Evolutionary conservation across 2,329 filamentous ascomycete genomes (phyloP).

Genomic region (Periglandula ipomoeae): DNA sequence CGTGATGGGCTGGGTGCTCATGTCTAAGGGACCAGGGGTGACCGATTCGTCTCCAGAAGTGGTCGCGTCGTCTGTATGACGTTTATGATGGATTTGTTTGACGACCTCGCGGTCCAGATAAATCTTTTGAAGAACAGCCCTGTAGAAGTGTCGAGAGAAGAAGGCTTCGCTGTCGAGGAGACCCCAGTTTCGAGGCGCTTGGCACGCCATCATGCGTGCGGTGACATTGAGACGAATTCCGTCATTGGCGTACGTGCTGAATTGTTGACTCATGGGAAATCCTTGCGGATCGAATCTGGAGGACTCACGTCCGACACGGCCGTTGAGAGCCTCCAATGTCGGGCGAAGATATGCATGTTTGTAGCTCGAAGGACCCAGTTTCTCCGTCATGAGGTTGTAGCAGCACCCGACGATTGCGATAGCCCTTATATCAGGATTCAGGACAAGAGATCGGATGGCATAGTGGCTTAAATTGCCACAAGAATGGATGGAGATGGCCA

Average conservation of each 20-base stretch:
- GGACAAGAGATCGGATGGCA: slow-evolving; percentile 73
- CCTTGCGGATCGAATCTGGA: slow-evolving; percentile 76
- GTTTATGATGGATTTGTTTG: slow-evolving; percentile 40
- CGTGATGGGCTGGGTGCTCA: slow-evolving; percentile 69
- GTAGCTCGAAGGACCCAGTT: slow-evolving; percentile 76
- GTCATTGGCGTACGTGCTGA: slow-evolving; percentile 47
- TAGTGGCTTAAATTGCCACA: slow-evolving; percentile 97
- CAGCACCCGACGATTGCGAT: slow-evolving; percentile 96
- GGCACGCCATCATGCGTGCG: slow-evolving; percentile 94
- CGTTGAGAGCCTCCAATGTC: slow-evolving; percentile 56
- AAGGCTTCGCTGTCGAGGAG: slow-evolving; percentile 71
- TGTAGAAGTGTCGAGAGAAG: slow-evolving; percentile 89
- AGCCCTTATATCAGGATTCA: slow-evolving; percentile 79
- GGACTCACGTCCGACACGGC: slow-evolving; percentile 58
- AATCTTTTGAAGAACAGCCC: slow-evolving; percentile 83
- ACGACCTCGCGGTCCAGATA: slow-evolving; percentile 80
- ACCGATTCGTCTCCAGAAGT: slow-evolving; percentile 1
- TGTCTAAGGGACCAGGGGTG: slow-evolving; percentile 33
- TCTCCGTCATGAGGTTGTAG: slow-evolving; percentile 92
- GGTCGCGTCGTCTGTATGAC: neutral
- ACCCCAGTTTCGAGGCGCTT: slow-evolving; percentile 91
- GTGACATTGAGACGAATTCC: slow-evolving; percentile 90
- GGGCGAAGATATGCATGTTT: slow-evolving; percentile 73
- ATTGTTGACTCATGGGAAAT: slow-evolving; percentile 78
- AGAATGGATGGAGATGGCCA: slow-evolving; percentile 93